phyloP scores from a whole-genome alignment of 352 stramenopile species.

The Pythium chondricola region DNA sequence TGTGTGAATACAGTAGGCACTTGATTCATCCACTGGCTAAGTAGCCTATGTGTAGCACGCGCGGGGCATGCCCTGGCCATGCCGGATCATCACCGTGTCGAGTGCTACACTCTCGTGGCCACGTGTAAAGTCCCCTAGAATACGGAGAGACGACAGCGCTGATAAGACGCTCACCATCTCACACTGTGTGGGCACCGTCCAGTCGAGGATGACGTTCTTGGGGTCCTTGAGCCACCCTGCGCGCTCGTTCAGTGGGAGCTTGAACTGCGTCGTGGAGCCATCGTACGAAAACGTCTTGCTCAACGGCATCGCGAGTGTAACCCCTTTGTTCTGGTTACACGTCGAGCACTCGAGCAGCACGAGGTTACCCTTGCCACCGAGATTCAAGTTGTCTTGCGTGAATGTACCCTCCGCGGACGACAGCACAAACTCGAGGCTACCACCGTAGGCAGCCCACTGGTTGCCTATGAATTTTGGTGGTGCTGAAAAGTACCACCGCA shows the following conservation, averaged over 20 bases:
- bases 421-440: slow-evolving; percentile 85
- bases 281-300: slow-evolving; percentile 72
- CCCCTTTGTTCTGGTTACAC: slow-evolving; percentile 74
- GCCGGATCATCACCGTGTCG: slow-evolving; percentile 71
- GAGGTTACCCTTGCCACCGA: slow-evolving; percentile 48
- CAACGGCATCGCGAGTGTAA: slow-evolving; percentile 84
- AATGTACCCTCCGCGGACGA: slow-evolving; percentile 89
- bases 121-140: slow-evolving; percentile 88
- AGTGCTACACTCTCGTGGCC: slow-evolving; percentile 88
- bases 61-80: slow-evolving; percentile 42
- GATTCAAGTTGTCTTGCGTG: slow-evolving; percentile 70
- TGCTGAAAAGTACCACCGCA: slow-evolving; percentile 86
- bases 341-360: slow-evolving; percentile 83
- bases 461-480: slow-evolving; percentile 85
- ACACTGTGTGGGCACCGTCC: slow-evolving; percentile 65
- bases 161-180: slow-evolving; percentile 87
- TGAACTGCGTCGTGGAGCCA: slow-evolving; percentile 76
- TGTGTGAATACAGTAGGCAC: too few species aligned
- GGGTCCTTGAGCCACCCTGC: slow-evolving; percentile 89
- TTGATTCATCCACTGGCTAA: slow-evolving; percentile 8
- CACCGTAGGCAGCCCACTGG: slow-evolving; percentile 85
- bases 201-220: slow-evolving; percentile 83
- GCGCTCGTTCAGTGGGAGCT: slow-evolving; percentile 69
- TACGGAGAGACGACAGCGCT: slow-evolving; percentile 74
- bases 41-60: slow-evolving; percentile 24